Conservation (phyloP, 73 alveolate species). For the Blepharisma japonicum region DNA sequence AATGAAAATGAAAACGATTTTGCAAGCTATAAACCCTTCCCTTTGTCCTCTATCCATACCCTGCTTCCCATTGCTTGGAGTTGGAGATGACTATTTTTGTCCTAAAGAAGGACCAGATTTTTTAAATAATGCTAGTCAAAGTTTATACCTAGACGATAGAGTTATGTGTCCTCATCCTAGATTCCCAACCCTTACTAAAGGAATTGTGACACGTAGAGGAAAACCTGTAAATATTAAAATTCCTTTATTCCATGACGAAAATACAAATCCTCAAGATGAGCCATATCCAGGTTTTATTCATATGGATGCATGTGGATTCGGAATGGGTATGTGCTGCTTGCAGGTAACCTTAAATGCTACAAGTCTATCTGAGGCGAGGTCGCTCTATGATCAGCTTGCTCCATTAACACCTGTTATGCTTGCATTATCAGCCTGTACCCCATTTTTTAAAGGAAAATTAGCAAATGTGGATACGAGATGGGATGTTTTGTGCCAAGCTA, state of each 20-base stretch:
- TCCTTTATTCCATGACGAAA: slow-evolving; percentile 84
- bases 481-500: slow-evolving; percentile 80
- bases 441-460: slow-evolving; percentile 78
- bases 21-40: slow-evolving; percentile 30
- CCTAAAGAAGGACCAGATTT: slow-evolving; percentile 33
- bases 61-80: slow-evolving; percentile 40
- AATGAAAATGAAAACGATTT: slow-evolving; percentile 38
- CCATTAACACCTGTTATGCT: slow-evolving; percentile 68
- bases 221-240: slow-evolving; percentile 80
- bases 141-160: slow-evolving; percentile 71
- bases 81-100: slow-evolving; percentile 20
- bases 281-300: slow-evolving; percentile 65
- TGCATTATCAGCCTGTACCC: slow-evolving; percentile 75
- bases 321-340: slow-evolving; percentile 75
- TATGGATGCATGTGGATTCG: slow-evolving; percentile 82
- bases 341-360: slow-evolving; percentile 63
- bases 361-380: slow-evolving; percentile 64
- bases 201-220: slow-evolving; percentile 82
- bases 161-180: slow-evolving; percentile 93
- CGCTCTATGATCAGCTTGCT: slow-evolving; percentile 63
- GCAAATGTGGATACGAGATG: slow-evolving; percentile 88
- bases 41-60: slow-evolving; percentile 35
- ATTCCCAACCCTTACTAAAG: slow-evolving; percentile 77
- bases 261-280: slow-evolving; percentile 68
- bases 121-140: slow-evolving; percentile 53